These are phyloP conservation scores for Juglanconis sp. DNA, from an alignment of 2,329 filamentous ascomycete genomes.

Conservation along the genomic window DNA sequence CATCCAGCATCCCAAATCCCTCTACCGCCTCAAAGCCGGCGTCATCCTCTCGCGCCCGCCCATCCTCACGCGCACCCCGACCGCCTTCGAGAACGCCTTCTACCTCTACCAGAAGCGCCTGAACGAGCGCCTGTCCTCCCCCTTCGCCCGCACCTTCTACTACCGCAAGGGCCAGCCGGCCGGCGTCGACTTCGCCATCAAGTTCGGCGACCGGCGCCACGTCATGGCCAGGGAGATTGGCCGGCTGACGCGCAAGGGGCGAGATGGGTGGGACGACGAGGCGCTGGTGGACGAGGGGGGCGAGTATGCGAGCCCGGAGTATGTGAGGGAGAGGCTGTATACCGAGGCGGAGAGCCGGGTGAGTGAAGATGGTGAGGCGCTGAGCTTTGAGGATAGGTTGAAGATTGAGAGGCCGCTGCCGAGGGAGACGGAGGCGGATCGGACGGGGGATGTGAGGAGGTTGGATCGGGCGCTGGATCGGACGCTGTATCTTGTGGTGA, in stretches of 20 bases:
- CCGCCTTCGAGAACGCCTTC: constrained; percentile 86
- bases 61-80: constrained; percentile 77
- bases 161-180: constrained; percentile 86
- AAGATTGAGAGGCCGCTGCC: constrained; percentile 68
- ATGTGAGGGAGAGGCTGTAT: constrained; percentile 66
- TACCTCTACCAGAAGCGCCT: constrained; percentile 97
- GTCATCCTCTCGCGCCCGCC: constrained; percentile 87
- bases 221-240: constrained; percentile 83
- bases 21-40: constrained; percentile 57
- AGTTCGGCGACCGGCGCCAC: constrained; percentile 68
- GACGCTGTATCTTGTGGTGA: constrained; percentile 86
- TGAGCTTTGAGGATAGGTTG: constrained; percentile 57
- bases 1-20: constrained; percentile 18
- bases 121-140: constrained; percentile 84
- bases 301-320: constrained; percentile 59
- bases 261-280: constrained; percentile 88
- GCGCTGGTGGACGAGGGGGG: constrained; percentile 75
- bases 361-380: constrained; percentile 58
- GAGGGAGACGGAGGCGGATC: constrained; percentile 75
- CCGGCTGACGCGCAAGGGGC: constrained; percentile 64
- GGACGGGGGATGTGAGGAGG: constrained; percentile 68
- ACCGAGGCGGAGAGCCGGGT: constrained; percentile 69
- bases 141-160: constrained; percentile 90
- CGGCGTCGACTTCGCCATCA: constrained; percentile 86
- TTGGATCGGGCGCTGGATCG: constrained; percentile 75